Percentiles rank a stretch among this genome's conserved stretches.
phyloP scores from a whole-genome alignment of 2,329 filamentous ascomycete genomes.

The Colletotrichum orbiculare region DNA sequence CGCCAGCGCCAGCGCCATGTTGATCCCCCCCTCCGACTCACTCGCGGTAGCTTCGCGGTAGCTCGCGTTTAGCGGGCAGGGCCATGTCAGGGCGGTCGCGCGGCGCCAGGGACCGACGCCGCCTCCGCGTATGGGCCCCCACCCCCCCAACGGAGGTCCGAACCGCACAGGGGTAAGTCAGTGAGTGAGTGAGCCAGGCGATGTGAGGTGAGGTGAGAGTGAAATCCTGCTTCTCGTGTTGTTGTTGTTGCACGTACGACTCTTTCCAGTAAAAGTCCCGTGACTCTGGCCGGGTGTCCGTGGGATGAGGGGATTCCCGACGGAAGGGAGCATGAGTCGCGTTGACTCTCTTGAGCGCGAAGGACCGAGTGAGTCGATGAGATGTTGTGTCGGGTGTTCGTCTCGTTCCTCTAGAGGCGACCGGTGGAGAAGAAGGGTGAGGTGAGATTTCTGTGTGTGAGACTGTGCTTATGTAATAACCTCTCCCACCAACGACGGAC shows the following conservation, averaged over 20 bases:
- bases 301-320: neutral
- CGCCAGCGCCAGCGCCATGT: neutral
- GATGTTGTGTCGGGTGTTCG: conserved; percentile 6
- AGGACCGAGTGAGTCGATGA: conserved; percentile 10
- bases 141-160: conserved; percentile 35
- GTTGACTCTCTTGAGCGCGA: conserved; percentile 19
- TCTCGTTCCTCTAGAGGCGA: conserved; percentile 2
- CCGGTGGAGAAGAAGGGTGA: no score
- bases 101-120: conserved; percentile 32
- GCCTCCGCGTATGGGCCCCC: conserved; percentile 10
- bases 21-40: conserved; percentile 8
- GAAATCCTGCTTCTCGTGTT: no score
- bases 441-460: no score
- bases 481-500: no score
- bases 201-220: no score
- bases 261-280: neutral
- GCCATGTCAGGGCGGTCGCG: conserved; percentile 32
- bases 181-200: no score
- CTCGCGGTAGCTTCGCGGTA: conserved; percentile 13
- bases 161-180: neutral
- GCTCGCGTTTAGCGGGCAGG: conserved; percentile 22
- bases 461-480: no score
- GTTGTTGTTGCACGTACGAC: neutral
- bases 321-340: conserved; percentile 8
- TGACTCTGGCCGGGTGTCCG: conserved; percentile 10